phyloP scores from a whole-genome alignment of 179 eudicot species.

The Beta macrorhiza region DNA sequence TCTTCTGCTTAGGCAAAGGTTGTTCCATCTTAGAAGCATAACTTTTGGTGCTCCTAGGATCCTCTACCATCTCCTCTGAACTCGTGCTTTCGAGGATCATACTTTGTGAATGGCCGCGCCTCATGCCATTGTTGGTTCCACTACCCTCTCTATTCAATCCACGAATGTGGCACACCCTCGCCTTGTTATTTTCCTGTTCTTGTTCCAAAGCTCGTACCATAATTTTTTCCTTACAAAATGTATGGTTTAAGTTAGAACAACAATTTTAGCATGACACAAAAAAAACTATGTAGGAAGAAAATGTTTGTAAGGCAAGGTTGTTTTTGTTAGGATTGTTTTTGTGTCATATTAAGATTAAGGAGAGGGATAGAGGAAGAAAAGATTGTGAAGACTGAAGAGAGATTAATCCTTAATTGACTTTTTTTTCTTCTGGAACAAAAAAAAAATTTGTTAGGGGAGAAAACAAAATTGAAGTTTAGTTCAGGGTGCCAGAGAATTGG shows the following conservation, averaged over 20 bases:
- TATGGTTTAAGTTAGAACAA: neutral
- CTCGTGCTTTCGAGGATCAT: slow-evolving; percentile 34
- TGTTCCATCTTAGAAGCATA: slow-evolving; percentile 30
- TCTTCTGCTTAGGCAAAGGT: slow-evolving; percentile 26
- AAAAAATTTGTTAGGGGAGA: neutral
- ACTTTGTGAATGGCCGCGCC: slow-evolving; percentile 31
- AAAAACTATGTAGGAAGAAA: neutral
- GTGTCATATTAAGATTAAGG: slow-evolving; percentile 24
- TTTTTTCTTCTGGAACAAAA: neutral
- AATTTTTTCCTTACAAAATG: neutral
- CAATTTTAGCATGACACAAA: slow-evolving; percentile 8
- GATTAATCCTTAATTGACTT: neutral
- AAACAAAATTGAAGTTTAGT: slow-evolving; percentile 6
- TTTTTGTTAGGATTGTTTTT: slow-evolving; percentile 17
- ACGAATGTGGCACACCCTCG: slow-evolving; percentile 26
- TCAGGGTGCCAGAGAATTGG: slow-evolving; percentile 14
- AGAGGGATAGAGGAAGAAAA: slow-evolving; percentile 4
- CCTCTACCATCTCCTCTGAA: slow-evolving; percentile 32
- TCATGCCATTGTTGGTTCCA: slow-evolving; percentile 13
- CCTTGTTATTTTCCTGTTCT: slow-evolving; percentile 33
- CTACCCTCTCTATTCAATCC: slow-evolving; percentile 20
- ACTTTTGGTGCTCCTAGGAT: slow-evolving; percentile 31
- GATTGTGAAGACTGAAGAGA: slow-evolving; percentile 10
- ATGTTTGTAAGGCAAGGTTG: neutral
- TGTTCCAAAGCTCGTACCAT: slow-evolving; percentile 45